Conservation (phyloP, 169 alveolate species). For the Cryptosporidium ryanae region DNA sequence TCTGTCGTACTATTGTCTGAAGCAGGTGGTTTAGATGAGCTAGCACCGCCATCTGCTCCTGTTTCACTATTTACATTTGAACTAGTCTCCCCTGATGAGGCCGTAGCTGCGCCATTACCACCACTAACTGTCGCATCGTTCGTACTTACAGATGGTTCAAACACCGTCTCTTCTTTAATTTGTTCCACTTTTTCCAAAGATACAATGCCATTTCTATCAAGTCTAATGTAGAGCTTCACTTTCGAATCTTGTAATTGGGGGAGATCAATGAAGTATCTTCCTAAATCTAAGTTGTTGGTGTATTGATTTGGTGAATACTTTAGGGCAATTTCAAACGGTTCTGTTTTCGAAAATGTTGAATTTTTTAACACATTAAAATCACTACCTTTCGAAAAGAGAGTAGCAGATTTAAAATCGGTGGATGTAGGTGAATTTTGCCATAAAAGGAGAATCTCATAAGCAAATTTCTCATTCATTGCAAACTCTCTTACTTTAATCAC, state of each 20-base stretch:
- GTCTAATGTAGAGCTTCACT: constrained; percentile 79
- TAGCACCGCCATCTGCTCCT: not conserved
- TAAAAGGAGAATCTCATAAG: constrained; percentile 81
- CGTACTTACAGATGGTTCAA: constrained; percentile 77
- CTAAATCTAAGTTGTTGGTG: constrained; percentile 25
- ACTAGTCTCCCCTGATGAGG: constrained; percentile 25
- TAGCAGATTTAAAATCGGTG: constrained; percentile 76
- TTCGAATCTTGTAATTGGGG: constrained; percentile 78
- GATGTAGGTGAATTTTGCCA: constrained; percentile 80
- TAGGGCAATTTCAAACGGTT: constrained; percentile 82
- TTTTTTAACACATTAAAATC: constrained; percentile 82
- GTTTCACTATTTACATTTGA: constrained; percentile 45
- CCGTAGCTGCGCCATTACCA: not conserved
- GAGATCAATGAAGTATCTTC: constrained; percentile 47
- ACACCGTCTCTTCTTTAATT: constrained; percentile 81
- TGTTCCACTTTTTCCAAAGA: constrained; percentile 79
- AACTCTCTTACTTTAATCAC: constrained; percentile 85
- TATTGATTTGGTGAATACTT: constrained; percentile 75
- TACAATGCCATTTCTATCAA: constrained; percentile 80
- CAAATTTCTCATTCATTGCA: constrained; percentile 83
- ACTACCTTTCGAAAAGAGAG: constrained; percentile 80
- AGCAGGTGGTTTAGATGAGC: constrained; percentile 7
- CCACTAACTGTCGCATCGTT: not conserved
- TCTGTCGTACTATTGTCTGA: constrained; percentile 52
- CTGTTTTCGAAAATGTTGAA: constrained; percentile 82